Base-by-base conservation (phyloP, 1,284 basidiomycete species). In the Rhodotorula glutinis region DNA sequence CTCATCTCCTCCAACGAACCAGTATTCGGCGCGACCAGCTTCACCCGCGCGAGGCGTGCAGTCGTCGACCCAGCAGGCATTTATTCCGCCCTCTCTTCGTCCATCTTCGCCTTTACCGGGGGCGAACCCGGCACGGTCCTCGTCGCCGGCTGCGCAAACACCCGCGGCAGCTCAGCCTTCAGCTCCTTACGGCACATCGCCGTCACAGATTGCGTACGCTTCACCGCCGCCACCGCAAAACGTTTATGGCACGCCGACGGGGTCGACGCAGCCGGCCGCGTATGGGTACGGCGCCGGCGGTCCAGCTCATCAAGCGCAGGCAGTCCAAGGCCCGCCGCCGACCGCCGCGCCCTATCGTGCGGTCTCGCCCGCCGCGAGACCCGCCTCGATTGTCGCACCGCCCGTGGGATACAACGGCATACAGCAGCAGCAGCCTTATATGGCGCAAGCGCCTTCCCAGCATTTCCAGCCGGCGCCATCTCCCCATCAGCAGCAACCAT, bases 11-110 rank as follows among this genome's bases (percentile, higher is more conserved):
- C 61, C 60, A 4, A 52, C 56, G 11, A 41, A 46, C 0, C 59
- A 62, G 27, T 63, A 47, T n/a, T 44, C 44, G 19, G 30, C 51
- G 23, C 55, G 55, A 13, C 44, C 65, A 7, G 46, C 56, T 2
- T 60, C 69, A 8, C 65, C 66, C 2, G 47, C 52, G 23, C 46
- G 25, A 17, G 60, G 29, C 2, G n/a, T 25, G 49, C 9, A n/a
- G 55, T 33, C 61, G 16, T 23, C 61, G 0, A 51, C 57, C 27
- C 58, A 64, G n/a, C 68, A 70, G 53, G 62, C 61, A 19, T 62
- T 47, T 65, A 62, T 66, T 25, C 67, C 67, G 19, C 55, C 63
- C 14, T 57, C 57, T 13, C 47, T 69, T 8, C 27, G 67, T 16
- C 67, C 67, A 4, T 38, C 51, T 0, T 62, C 57, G 23, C 63